Conservation (phyloP, 768 basidiomycete species). For the Coprinellus aureogranulatus region DNA sequence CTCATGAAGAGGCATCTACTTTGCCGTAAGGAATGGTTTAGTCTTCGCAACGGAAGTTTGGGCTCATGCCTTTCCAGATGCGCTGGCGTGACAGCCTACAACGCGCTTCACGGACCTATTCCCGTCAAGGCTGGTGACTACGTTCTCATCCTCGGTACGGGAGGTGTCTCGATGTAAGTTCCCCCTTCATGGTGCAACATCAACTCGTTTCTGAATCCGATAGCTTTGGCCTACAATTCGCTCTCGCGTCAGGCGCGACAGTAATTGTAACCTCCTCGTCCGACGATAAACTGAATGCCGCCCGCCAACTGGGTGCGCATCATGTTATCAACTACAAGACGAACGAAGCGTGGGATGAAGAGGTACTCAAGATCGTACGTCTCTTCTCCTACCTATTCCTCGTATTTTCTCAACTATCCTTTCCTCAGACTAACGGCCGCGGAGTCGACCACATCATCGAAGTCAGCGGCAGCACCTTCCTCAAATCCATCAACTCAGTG, state of each 20-base stretch:
- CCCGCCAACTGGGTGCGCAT: conserved; percentile 48
- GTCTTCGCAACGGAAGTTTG: neutral
- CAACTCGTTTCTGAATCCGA: neutral
- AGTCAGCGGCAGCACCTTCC: conserved; percentile 42
- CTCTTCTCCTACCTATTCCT: neutral
- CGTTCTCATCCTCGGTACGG: conserved; percentile 59
- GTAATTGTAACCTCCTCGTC: conserved; percentile 70
- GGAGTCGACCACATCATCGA: neutral
- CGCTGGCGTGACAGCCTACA: conserved; percentile 65
- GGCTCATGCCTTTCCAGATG: conserved; percentile 30
- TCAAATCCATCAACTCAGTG: conserved; percentile 38
- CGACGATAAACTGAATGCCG: conserved; percentile 57
- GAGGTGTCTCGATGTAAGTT: conserved; percentile 52
- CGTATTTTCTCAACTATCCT: neutral
- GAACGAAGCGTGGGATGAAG: conserved; percentile 55
- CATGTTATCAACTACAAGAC: conserved; percentile 65
- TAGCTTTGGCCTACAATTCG: conserved; percentile 60
- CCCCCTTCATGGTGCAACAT: neutral
- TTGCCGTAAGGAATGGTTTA: conserved; percentile 42
- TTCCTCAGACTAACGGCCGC: neutral
- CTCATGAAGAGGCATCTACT: conserved; percentile 63
- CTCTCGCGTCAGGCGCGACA: conserved; percentile 58
- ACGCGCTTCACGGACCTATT: conserved; percentile 45
- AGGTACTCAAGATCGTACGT: conserved; percentile 44
- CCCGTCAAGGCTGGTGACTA: conserved; percentile 57